Conservation (phyloP, 495 filamentous ascomycete species). For the Jackrogersella multiformis region DNA sequence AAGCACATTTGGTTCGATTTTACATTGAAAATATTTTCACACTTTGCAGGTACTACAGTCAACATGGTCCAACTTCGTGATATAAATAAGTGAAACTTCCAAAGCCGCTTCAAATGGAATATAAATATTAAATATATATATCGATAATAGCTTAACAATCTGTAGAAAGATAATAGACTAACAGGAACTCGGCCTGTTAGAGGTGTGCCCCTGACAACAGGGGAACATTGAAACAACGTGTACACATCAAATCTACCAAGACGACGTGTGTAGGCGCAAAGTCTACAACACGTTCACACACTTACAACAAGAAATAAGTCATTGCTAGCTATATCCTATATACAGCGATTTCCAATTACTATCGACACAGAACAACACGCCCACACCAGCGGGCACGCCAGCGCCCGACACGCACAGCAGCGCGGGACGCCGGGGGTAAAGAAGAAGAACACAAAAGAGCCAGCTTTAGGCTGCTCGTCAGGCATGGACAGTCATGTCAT, state of each 20-base stretch:
- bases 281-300: neutral
- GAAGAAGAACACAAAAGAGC: constrained; percentile 2
- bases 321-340: neutral
- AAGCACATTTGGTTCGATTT: neutral
- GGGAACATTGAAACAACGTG: too few relatives aligned
- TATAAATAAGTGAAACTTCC: neutral
- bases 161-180: too few relatives aligned
- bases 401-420: neutral
- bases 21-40: neutral
- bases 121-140: too few relatives aligned
- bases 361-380: constrained; percentile 14
- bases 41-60: neutral
- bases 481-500: neutral
- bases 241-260: too few relatives aligned
- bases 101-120: too few relatives aligned
- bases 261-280: too few relatives aligned
- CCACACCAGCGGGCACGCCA: constrained; percentile 11
- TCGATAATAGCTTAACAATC: too few relatives aligned
- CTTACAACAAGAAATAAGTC: neutral
- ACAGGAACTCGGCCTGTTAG: too few relatives aligned
- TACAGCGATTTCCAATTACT: constrained; percentile 17
- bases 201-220: too few relatives aligned
- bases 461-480: neutral
- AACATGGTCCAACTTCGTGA: neutral
- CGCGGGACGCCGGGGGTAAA: constrained; percentile 1